Evolutionary conservation across 2,329 filamentous ascomycete genomes (phyloP).

Genomic region (Cercospora sojina): DNA sequence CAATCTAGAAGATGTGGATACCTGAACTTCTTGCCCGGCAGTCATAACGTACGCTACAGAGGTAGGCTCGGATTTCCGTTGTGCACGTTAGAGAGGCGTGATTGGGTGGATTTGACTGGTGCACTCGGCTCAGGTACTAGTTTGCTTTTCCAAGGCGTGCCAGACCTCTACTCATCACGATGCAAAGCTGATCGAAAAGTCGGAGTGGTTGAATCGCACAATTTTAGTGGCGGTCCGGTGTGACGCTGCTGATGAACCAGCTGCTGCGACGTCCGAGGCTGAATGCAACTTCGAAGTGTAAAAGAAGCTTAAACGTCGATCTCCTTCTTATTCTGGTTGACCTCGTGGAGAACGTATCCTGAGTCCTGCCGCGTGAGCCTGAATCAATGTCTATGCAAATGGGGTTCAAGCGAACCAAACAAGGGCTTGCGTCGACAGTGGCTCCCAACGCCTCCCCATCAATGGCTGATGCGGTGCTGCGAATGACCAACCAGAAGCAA

Average conservation of each 20-base stretch:
- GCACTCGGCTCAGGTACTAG: background rate
- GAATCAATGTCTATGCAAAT: background rate
- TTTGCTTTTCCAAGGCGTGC: background rate
- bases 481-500: conserved; percentile 3
- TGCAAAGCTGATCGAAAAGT: background rate
- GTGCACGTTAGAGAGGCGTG: background rate
- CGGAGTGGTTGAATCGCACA: background rate
- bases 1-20: background rate
- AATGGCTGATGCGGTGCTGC: background rate
- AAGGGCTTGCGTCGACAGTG: background rate
- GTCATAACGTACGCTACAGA: background rate
- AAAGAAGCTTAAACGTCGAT: conserved; percentile 20
- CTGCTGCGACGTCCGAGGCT: conserved; percentile 16
- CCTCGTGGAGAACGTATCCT: background rate
- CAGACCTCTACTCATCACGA: background rate
- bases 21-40: background rate
- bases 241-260: background rate
- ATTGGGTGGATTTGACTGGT: background rate
- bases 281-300: conserved; percentile 5
- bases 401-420: conserved; percentile 2
- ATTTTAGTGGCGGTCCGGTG: background rate
- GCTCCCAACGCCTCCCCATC: background rate
- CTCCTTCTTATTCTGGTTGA: background rate
- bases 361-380: background rate
- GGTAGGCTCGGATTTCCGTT: background rate